A percentile compares a stretch with the other conserved stretches of the same genome.
Conservation (phyloP, 768 basidiomycete species). For the Mycena sanguinolenta region DNA sequence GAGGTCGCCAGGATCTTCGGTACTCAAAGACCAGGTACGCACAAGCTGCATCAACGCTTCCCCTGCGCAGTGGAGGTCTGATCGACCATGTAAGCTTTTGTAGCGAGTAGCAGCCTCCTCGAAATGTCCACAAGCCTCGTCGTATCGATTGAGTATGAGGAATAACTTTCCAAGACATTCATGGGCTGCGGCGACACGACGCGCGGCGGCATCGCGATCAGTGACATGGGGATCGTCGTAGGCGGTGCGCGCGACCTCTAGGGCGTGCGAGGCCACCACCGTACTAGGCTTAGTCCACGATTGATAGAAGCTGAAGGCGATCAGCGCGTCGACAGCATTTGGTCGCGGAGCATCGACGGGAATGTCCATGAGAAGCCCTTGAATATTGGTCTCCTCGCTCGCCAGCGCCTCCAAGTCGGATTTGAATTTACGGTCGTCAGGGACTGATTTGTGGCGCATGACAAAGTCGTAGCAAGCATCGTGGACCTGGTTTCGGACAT, state of each 20-base stretch:
- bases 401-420: conserved; percentile 7
- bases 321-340: conserved; percentile 34
- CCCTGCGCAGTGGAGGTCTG: background rate
- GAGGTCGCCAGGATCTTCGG: background rate
- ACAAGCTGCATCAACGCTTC: conserved; percentile 7
- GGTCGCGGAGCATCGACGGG: background rate
- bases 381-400: conserved; percentile 27
- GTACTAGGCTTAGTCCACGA: conserved; percentile 30
- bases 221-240: background rate
- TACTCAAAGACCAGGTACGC: background rate
- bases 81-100: background rate
- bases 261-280: conserved; percentile 12
- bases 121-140: conserved; percentile 7
- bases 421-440: conserved; percentile 24
- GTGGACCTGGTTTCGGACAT: conserved; percentile 16
- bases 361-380: conserved; percentile 36
- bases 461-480: conserved; percentile 34
- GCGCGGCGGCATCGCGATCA: background rate
- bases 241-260: conserved; percentile 8
- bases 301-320: conserved; percentile 38
- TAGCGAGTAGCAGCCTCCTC: background rate
- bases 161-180: conserved; percentile 6
- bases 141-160: background rate
- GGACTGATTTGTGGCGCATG: conserved; percentile 22
- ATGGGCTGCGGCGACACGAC: conserved; percentile 6